Evolutionary conservation across 176 grass and related monocot species (phyloP).

Genomic region (Aegilops umbellulata): DNA sequence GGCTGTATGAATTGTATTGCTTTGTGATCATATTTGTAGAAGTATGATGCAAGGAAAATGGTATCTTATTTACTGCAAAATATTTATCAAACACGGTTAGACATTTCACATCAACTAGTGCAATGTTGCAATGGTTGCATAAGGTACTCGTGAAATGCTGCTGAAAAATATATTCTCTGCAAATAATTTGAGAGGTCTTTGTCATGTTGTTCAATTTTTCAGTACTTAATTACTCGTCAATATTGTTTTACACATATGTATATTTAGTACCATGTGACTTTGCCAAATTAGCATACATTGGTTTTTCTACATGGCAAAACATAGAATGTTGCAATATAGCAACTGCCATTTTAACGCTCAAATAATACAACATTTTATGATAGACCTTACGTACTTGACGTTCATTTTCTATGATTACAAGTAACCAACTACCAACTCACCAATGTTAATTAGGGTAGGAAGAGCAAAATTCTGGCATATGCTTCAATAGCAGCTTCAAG

Average conservation of each 20-base stretch:
- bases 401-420: background rate
- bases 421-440: background rate
- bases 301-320: background rate
- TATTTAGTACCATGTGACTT: background rate
- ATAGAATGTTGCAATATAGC: background rate
- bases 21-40: too few species aligned
- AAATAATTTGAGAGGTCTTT: background rate
- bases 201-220: background rate
- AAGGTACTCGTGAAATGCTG: background rate
- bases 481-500: background rate
- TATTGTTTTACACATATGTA: background rate
- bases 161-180: background rate
- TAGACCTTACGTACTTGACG: background rate
- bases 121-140: background rate
- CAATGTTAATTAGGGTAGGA: background rate
- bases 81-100: background rate
- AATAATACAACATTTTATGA: background rate
- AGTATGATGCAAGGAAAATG: too few species aligned
- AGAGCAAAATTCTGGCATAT: background rate
- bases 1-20: background rate
- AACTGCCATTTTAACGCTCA: background rate
- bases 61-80: background rate
- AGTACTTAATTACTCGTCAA: background rate
- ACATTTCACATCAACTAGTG: background rate
- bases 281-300: background rate